phyloP scores from a whole-genome alignment of 2,329 filamentous ascomycete genomes.

The Diaporthe vexans region DNA sequence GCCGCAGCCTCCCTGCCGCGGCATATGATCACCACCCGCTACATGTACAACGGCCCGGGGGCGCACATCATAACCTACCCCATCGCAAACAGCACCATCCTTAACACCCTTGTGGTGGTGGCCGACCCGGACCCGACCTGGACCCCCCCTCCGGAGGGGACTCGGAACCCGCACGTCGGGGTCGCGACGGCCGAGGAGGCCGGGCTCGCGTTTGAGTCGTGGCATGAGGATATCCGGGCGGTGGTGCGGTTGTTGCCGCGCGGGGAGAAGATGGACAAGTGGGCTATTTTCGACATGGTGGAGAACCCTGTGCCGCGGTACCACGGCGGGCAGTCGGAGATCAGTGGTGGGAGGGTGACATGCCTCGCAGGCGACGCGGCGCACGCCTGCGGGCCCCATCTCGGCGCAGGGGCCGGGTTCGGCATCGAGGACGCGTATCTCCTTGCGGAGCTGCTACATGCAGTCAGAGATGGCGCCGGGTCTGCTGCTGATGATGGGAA shows the following conservation, averaged over 20 bases:
- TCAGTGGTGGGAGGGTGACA: constrained; percentile 51
- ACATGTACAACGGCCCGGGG: constrained; percentile 69
- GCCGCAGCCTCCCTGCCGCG: constrained; percentile 63
- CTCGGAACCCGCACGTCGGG: constrained; percentile 49
- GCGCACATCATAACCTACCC: constrained; percentile 74
- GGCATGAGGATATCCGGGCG: constrained; percentile 54
- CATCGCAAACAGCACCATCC: constrained; percentile 66
- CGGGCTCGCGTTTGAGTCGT: constrained; percentile 55
- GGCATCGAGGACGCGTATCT: constrained; percentile 68
- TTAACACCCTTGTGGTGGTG: constrained; percentile 69
- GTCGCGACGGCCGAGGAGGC: constrained; percentile 57
- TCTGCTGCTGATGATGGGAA: background rate
- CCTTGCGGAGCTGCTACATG: constrained; percentile 54
- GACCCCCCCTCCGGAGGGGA: constrained; percentile 40
- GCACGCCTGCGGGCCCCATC: constrained; percentile 68
- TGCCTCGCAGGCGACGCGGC: constrained; percentile 70
- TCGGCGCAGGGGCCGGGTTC: constrained; percentile 68
- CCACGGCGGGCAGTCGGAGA: constrained; percentile 48
- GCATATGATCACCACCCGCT: constrained; percentile 61
- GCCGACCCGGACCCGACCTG: constrained; percentile 54
- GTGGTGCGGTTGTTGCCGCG: constrained; percentile 62
- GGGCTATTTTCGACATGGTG: constrained; percentile 67
- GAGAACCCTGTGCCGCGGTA: constrained; percentile 62
- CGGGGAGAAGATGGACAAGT: constrained; percentile 59
- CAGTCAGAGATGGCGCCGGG: background rate